Conservation (phyloP, 2,329 filamentous ascomycete genomes). For the Colletotrichum horii region DNA sequence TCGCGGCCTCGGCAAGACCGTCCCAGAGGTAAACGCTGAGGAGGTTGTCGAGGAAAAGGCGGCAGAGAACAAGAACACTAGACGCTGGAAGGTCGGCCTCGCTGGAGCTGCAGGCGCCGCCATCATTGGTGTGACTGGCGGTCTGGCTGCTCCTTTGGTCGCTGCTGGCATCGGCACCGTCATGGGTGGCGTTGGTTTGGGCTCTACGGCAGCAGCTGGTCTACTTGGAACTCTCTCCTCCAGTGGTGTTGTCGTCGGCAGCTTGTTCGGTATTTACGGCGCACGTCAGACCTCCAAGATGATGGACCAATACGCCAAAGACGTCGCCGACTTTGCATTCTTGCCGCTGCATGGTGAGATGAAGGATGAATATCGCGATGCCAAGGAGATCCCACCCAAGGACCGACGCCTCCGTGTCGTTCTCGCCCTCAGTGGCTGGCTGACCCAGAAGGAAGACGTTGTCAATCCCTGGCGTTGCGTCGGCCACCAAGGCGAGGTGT, state of each 20-base stretch:
- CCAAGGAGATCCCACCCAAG: constrained; percentile 56
- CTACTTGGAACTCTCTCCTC: constrained; percentile 83
- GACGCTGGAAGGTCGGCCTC: constrained; percentile 74
- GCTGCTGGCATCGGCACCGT: constrained; percentile 81
- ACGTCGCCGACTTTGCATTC: constrained; percentile 89
- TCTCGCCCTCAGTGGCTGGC: constrained; percentile 83
- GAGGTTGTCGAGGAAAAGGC: constrained; percentile 36
- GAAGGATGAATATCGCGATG: constrained; percentile 49
- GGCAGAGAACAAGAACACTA: constrained; percentile 68
- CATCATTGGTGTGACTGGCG: constrained; percentile 75
- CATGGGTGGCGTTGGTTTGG: constrained; percentile 78
- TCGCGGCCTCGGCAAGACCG: constrained; percentile 74
- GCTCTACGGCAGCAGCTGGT: constrained; percentile 74
- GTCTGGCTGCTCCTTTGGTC: constrained; percentile 77
- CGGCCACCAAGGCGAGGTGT: constrained; percentile 76
- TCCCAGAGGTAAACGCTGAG: constrained; percentile 51
- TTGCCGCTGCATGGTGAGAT: constrained; percentile 69
- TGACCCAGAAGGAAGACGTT: constrained; percentile 75
- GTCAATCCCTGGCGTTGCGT: constrained; percentile 79
- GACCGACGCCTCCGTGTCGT: constrained; percentile 79
- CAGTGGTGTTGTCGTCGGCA: constrained; percentile 79
- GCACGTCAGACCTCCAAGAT: constrained; percentile 82
- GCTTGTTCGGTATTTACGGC: constrained; percentile 91
- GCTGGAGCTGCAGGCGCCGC: constrained; percentile 55
- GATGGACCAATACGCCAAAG: constrained; percentile 85